Conservation (phyloP, 805 yeast species). For the Sungouiozyma intestinalis region DNA sequence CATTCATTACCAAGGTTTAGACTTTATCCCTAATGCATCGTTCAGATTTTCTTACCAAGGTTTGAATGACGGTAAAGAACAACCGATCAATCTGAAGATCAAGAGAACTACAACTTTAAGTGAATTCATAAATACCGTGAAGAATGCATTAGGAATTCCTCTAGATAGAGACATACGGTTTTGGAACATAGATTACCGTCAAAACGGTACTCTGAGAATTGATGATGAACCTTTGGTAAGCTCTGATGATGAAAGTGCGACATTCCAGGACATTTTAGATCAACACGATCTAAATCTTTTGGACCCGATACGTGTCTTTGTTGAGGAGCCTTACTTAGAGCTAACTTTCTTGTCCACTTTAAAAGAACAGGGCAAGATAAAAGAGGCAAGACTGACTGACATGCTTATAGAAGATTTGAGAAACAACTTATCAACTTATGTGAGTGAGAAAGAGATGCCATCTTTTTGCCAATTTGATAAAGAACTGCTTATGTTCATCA, state of each 20-base stretch:
- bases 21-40: constrained; percentile 44
- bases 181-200: constrained; percentile 57
- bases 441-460: constrained; percentile 7
- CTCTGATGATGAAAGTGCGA: constrained; percentile 22
- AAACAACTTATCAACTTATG: constrained; percentile 5
- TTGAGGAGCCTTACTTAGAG: constrained; percentile 45
- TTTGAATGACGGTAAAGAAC: constrained; percentile 34
- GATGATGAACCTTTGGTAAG: constrained; percentile 30
- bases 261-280: constrained; percentile 43
- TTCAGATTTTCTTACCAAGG: constrained; percentile 39
- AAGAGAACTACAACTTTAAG: constrained; percentile 45
- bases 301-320: constrained; percentile 46
- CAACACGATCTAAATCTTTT: constrained; percentile 12
- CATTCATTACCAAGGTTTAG: constrained; percentile 58
- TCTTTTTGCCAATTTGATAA: constrained; percentile 7
- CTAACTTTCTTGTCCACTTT: constrained; percentile 12
- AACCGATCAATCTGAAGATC: constrained; percentile 41
- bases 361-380: constrained; percentile 8
- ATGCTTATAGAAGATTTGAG: constrained; percentile 17
- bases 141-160: constrained; percentile 33
- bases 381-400: constrained; percentile 9
- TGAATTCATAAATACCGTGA: constrained; percentile 41
- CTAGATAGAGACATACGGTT: constrained; percentile 37
- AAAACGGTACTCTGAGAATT: constrained; percentile 62
- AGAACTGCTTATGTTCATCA: constrained; percentile 37